These are phyloP conservation scores for Thermochaetoides thermophila DNA, from an alignment of 495 filamentous ascomycete genomes.

Conservation along the genomic window DNA sequence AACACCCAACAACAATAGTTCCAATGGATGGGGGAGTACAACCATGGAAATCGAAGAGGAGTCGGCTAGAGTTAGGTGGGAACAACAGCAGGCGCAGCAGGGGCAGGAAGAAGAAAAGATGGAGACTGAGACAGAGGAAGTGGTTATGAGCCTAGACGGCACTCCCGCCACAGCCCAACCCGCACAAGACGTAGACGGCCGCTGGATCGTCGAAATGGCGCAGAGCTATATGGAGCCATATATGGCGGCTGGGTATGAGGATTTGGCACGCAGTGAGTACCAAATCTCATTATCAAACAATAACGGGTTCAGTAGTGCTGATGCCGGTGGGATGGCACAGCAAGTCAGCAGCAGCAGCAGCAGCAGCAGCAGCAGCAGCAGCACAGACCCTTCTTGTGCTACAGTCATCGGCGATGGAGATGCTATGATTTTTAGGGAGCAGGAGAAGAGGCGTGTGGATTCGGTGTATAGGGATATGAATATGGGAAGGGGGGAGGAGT, in stretches of 20 bases:
- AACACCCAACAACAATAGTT: constrained; percentile 26
- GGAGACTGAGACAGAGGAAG: constrained; percentile 9
- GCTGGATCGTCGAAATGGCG: constrained; percentile 34
- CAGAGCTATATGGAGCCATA: constrained; percentile 48
- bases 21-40: constrained; percentile 32
- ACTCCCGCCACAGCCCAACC: constrained; percentile 38
- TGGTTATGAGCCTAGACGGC: constrained; percentile 31
- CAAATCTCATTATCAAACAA: constrained; percentile 19
- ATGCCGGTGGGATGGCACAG: too few relatives aligned
- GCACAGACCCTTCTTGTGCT: neutral
- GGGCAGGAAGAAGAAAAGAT: constrained; percentile 10
- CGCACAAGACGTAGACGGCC: constrained; percentile 31
- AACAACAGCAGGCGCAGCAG: constrained; percentile 27
- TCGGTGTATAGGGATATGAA: constrained; percentile 40
- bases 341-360: neutral
- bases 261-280: constrained; percentile 36
- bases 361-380: neutral
- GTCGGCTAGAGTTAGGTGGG: constrained; percentile 35
- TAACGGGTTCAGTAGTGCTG: too few relatives aligned
- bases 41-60: constrained; percentile 36
- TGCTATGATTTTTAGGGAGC: constrained; percentile 32
- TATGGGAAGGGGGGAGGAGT: constrained; percentile 21
- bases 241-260: constrained; percentile 53
- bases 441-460: constrained; percentile 38
- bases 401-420: constrained; percentile 17